These are phyloP conservation scores for Ophiostoma tasmaniense DNA, from an alignment of 2,329 filamentous ascomycete species.

Conservation along the genomic window DNA sequence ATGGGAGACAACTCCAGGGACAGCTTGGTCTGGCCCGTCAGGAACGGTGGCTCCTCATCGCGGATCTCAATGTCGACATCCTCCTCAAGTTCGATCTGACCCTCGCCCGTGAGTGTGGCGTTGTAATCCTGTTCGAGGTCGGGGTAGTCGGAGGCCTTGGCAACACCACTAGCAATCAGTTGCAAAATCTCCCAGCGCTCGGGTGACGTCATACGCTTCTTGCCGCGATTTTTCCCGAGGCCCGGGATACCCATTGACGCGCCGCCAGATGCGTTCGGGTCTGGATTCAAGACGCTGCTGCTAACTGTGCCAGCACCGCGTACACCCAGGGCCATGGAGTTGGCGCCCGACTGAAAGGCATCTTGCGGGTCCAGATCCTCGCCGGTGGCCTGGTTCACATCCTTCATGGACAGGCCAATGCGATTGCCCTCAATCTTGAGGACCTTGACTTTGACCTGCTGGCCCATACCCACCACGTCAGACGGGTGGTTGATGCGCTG, in stretches of 20 bases:
- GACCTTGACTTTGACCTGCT: conserved; percentile 88
- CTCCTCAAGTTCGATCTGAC: conserved; percentile 84
- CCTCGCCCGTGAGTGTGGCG: conserved; percentile 75
- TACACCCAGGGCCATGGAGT: conserved; percentile 68
- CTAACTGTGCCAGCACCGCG: conserved; percentile 48
- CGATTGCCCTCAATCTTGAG: conserved; percentile 72
- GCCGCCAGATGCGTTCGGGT: conserved; percentile 27
- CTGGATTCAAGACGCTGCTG: conserved; percentile 24
- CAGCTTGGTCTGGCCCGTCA: conserved; percentile 93
- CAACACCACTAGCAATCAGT: conserved; percentile 87
- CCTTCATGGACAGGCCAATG: conserved; percentile 91
- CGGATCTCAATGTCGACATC: conserved; percentile 95
- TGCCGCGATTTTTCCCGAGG: conserved; percentile 42
- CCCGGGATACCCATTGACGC: conserved; percentile 41
- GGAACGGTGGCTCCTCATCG: conserved; percentile 92
- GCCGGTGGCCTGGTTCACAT: conserved; percentile 85
- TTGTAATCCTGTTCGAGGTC: conserved; percentile 93
- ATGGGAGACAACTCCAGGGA: conserved; percentile 93
- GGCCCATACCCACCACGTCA: conserved; percentile 71
- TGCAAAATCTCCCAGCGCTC: conserved; percentile 97
- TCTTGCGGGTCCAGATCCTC: conserved; percentile 71
- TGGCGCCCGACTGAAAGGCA: conserved; percentile 79
- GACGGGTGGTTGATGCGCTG: conserved; percentile 86
- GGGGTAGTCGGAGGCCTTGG: conserved; percentile 87
- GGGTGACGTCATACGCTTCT: conserved; percentile 91